Conservation (phyloP, 805 yeast species). For the Kodamaea sagamina region DNA sequence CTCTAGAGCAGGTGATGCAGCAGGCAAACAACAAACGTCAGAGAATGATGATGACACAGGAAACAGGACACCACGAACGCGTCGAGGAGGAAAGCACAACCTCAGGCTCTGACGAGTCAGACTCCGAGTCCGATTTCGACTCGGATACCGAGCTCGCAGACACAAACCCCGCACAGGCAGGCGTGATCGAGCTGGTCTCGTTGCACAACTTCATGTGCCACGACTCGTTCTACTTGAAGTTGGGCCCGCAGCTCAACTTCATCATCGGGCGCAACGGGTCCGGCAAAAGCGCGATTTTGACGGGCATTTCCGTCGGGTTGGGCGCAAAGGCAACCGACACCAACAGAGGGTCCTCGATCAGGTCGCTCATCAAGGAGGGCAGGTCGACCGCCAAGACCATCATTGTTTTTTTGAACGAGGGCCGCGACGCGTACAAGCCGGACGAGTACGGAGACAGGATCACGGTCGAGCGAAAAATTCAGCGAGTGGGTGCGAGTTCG, state of each 20-base stretch:
- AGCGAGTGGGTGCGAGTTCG: constrained; percentile 49
- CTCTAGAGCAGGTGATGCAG: constrained; percentile 15
- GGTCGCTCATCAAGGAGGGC: constrained; percentile 76
- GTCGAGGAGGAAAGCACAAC: neutral
- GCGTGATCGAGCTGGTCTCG: constrained; percentile 63
- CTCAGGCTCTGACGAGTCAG: neutral
- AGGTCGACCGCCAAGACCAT: constrained; percentile 64
- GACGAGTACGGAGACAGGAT: constrained; percentile 69
- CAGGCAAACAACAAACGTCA: constrained; percentile 9
- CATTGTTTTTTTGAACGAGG: constrained; percentile 64
- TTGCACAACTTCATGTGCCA: constrained; percentile 90
- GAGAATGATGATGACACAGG: constrained; percentile 13
- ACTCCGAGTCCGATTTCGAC: constrained; percentile 17
- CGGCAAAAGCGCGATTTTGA: constrained; percentile 85
- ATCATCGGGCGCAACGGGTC: constrained; percentile 90
- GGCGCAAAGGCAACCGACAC: constrained; percentile 90
- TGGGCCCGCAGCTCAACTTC: constrained; percentile 82
- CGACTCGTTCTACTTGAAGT: constrained; percentile 67
- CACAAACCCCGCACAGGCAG: constrained; percentile 48
- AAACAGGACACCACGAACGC: too few relatives aligned
- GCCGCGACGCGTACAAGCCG: constrained; percentile 63
- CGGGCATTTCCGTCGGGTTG: constrained; percentile 82
- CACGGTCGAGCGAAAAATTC: constrained; percentile 66
- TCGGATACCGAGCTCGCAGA: constrained; percentile 22
- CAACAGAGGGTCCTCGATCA: constrained; percentile 74